Evolutionary conservation across 306 rosid species (phyloP), one percentile per base, ranked within the genome.

Genomic region (Parietaria judaica): DNA sequence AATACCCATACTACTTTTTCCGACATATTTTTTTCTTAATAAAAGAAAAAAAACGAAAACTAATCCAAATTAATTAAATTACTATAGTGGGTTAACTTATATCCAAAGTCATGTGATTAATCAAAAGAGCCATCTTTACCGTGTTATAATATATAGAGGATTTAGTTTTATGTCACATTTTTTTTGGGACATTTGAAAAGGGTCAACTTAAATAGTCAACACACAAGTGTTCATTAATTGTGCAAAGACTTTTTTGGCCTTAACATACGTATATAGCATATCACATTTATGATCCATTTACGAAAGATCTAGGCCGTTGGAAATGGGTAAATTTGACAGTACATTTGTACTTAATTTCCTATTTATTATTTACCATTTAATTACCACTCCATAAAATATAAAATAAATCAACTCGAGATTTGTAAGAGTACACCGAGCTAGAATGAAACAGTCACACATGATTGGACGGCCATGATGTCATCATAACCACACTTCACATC

Each of bases 381-480:
- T 23, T 23, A 23, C 31, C 31, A 23, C 31, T 23, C 31, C 31
- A 23, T 23, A 23, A 39, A 3, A 39, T 7, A 39, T 7, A 39
- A 39, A 4, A 39, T 7, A 39, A 3, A 11, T 11, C 9, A 16
- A 4, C 14, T 61, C 16, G 48, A 31, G 51, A 60, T 60, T 53
- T 48, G 68, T 23, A 47, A 51, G 65, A 65, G 68, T 63, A 36
- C 69, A 49, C 53, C 45, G 59, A 36, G 61, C 38, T 49, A 23
- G 74, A 77, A 70, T 53, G 74, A 76, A 80, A 78, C 82, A 66
- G 76, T 76, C 79, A 58, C 71, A 48, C 66, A 78, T 84, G 87
- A 86, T 84, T 89, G 84, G 84, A 89, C 89, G 89, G 74, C 71
- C 79, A 55, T 80, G 84, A 78, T 89, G 81, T 86, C 94, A 84